Evolutionary conservation across 2,329 filamentous ascomycete genomes (phyloP).

Genomic region (Arthrobotrys entomopaga): DNA sequence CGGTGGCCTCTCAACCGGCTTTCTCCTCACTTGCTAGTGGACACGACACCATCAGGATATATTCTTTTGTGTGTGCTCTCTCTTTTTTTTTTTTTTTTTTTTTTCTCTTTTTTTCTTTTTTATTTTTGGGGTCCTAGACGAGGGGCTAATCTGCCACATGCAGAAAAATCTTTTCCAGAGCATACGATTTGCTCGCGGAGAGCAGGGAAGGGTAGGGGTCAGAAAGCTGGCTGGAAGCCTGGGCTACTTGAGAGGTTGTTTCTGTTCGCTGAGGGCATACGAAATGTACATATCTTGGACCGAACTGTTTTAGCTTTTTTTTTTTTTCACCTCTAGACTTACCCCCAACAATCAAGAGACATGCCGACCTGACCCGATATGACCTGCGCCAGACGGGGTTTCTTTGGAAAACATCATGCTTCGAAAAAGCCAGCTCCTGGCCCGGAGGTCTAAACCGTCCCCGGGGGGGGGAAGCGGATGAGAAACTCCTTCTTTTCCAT

Average conservation of each 20-base stretch:
- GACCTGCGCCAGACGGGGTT: constrained; percentile 51
- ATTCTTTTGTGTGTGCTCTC: constrained; percentile 27
- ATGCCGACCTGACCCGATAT: constrained; percentile 56
- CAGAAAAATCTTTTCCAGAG: constrained; percentile 55
- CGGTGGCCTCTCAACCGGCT: constrained; percentile 54
- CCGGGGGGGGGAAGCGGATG: constrained; percentile 19
- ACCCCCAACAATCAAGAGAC: constrained; percentile 55
- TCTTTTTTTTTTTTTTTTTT: constrained; percentile 3
- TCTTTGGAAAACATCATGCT: constrained; percentile 36
- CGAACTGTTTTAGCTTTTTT: constrained; percentile 55
- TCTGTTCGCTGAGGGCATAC: constrained; percentile 42
- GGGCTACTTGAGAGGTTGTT: constrained; percentile 46
- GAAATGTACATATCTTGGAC: constrained; percentile 56
- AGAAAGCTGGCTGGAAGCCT: constrained; percentile 56
- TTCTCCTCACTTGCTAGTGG: constrained; percentile 55
- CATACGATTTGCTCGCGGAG: constrained; percentile 55
- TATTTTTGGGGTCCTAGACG: constrained; percentile 45
- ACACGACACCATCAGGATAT: constrained; percentile 56
- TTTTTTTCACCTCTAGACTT: constrained; percentile 53
- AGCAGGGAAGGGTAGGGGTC: constrained; percentile 54
- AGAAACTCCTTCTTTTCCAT: constrained; percentile 37
- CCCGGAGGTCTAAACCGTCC: constrained; percentile 21
- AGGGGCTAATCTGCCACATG: constrained; percentile 56
- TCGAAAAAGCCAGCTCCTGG: constrained; percentile 37
- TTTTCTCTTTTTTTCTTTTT: constrained; percentile 7